Base-by-base conservation (phyloP, 2,329 filamentous ascomycete species). In the Calonectria naviculata region DNA sequence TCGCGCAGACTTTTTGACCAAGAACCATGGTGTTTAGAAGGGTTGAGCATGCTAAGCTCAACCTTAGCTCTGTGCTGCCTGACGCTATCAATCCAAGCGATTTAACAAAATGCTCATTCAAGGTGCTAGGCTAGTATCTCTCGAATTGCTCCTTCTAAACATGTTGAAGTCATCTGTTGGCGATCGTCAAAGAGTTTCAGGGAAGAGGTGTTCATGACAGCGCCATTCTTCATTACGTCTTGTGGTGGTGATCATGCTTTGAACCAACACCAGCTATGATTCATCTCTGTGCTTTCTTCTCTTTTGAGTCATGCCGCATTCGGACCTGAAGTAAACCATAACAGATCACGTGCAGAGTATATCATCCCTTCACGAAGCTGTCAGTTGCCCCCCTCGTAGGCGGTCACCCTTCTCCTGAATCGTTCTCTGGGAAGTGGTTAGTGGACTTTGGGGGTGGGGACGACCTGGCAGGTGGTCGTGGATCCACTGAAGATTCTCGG, bases 401-500 rank as follows among this genome's bases (percentile, higher is more conserved):
- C 42, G 34, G 21, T 17, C 19, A 46, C 31, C 42, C 17, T 24
- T 29, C 13, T 38, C 52, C 52, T 15, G 49, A 24, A 61, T 46
- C n/a, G 31, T n/a, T n/a, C 42, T 49, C 49, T n/a, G 31, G 60
- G 60, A 41, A 64, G 38, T 42, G n/a, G 38, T 28, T 44, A 68
- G 67, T 41, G 67, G 65, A 34, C 34, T 29, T 65, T 47, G 61
- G 61, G 38, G 61, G 66, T 64, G 66, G 66, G 28, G 66, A 56
- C 9, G 47, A 41, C 19, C n/a, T 17, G 10, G 9, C 26, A 52
- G 42, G 65, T 21, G 41, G 65, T 61, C 66, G 29, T 65, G 65
- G 65, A 56, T 42, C 65, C 73, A 62, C 64, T 68, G 26, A 58
- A 67, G 52, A 54, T 34, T 47, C 42, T 28, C 31, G 58, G 28